Evolutionary conservation across 257 asterid genomes (phyloP).

Genomic region (Hygrophila difformis): DNA sequence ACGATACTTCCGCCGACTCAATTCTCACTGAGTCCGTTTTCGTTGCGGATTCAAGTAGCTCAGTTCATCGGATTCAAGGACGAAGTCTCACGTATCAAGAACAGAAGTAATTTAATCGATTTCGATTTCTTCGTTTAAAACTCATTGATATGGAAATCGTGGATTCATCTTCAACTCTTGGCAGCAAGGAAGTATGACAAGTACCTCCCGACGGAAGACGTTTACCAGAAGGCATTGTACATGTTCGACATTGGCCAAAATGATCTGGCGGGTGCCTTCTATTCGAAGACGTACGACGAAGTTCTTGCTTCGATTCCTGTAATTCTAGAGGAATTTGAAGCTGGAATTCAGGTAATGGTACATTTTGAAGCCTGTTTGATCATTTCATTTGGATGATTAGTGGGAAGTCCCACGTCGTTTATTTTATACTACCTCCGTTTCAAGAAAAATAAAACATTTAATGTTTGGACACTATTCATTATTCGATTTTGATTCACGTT

Average conservation of each 20-base stretch:
- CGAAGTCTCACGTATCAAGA: conserved; percentile 51
- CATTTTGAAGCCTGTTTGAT: too few relatives aligned
- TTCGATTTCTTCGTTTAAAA: not conserved
- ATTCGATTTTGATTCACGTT: too few relatives aligned
- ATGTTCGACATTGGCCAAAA: conserved; percentile 96
- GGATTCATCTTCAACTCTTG: conserved; percentile 5
- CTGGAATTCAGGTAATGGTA: conserved; percentile 67
- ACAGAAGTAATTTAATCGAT: conserved; percentile 43
- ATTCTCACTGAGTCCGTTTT: conserved; percentile 45
- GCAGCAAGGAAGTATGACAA: conserved; percentile 59
- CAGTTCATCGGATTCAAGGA: conserved; percentile 86
- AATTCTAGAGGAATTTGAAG: conserved; percentile 56
- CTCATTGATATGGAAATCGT: not conserved
- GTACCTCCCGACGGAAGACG: conserved; percentile 61
- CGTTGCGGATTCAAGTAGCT: conserved; percentile 63
- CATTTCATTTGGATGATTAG: too few relatives aligned
- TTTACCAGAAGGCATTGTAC: conserved; percentile 62
- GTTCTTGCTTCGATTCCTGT: conserved; percentile 76
- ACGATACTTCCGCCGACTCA: conserved; percentile 47
- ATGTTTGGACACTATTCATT: too few relatives aligned
- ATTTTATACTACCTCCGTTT: too few relatives aligned
- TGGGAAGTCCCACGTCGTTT: too few relatives aligned
- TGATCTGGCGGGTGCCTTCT: conserved; percentile 89
- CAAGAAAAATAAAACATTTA: conserved; percentile 1
- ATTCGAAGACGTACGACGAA: conserved; percentile 78